Evolutionary conservation across 164 flowering plant genomes (phyloP), one percentile per base, ranked within the genome.

Genomic region (Vitis cinerea): DNA sequence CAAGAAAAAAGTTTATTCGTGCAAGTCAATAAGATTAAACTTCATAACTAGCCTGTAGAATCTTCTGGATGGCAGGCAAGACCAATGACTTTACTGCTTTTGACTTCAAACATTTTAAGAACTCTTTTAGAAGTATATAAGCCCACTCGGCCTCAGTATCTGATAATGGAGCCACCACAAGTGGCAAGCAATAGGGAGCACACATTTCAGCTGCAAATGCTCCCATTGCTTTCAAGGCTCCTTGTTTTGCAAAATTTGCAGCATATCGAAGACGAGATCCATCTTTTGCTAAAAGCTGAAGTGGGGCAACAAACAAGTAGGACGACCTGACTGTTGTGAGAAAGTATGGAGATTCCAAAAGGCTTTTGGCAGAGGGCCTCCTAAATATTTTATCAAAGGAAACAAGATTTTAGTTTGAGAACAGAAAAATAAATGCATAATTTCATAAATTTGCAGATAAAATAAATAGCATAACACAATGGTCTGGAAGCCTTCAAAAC

Each of bases 301-400:
- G 90, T 17, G 99, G 91, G 16, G 94, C 88, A 74, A 89, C 80
- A 83, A 91, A 93, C 75, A 89, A 74, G 79, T 95, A 90, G 49
- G 91, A 81, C 9, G 96, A 87, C 80, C 80, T 91, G 69, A 93
- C 78, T 57, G 96, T 77, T 67, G 80, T 66, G 14, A 88, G 84
- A 78, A 93, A 95, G 78, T 82, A 91, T 9, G 99, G 99, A 70
- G 98, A 95, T 63, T 91, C 93, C 79, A 95, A 76, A 65, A 95
- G 83, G 81, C 76, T 74, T 75, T 89, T 87, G 61, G 88, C 92
- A 63, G 97, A 86, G 72, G 99, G 98, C 83, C 98, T 88, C 94
- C 99, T 93, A 74, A 71, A 70, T 70, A 72, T 30, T 68, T 27
- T 52, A 60, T 49, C 27, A 29, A 78, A 58, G 70, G 65, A 59